Conservation (phyloP, 2,329 filamentous ascomycete species). For the Paecilomyces dactylethromorphus region DNA sequence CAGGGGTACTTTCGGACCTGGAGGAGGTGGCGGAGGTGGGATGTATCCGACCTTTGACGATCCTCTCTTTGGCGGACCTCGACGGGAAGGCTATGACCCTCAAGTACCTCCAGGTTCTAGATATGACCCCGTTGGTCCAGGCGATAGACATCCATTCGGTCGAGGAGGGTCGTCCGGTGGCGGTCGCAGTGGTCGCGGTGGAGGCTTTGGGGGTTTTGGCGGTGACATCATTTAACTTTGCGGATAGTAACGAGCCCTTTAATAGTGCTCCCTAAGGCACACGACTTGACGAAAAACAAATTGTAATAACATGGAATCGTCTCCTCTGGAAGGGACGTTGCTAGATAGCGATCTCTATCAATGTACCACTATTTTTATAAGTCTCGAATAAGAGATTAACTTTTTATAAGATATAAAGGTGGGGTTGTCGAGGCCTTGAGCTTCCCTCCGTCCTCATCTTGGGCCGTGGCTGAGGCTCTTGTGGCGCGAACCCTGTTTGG, state of each 20-base stretch:
- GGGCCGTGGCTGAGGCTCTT: conserved; percentile 2
- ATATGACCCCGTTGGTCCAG: conserved; percentile 80
- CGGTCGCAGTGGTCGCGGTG: conserved; percentile 33
- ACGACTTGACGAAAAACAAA: not conserved
- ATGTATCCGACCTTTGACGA: conserved; percentile 98
- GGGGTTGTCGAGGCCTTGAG: not conserved
- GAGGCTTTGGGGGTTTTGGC: conserved; percentile 44
- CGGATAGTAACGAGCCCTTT: not conserved
- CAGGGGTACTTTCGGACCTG: conserved; percentile 57
- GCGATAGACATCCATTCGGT: conserved; percentile 46
- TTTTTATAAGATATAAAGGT: not conserved
- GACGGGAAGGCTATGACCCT: conserved; percentile 54
- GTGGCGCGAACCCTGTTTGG: not conserved
- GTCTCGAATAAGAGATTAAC: not conserved
- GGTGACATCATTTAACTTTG: conserved; percentile 34
- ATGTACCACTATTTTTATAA: not conserved
- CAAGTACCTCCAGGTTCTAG: conserved; percentile 81
- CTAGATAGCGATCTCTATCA: not conserved
- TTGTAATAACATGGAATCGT: not conserved
- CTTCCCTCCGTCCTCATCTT: not conserved
- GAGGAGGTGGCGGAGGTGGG: conserved; percentile 61
- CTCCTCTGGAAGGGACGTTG: not conserved
- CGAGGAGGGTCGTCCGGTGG: conserved; percentile 25
- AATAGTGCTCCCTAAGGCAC: not conserved
- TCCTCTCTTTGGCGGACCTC: conserved; percentile 65